Evolutionary conservation across 2,329 filamentous ascomycete genomes (phyloP), one percentile per base, ranked within the genome.

Genomic region (Aureobasidium sp.): DNA sequence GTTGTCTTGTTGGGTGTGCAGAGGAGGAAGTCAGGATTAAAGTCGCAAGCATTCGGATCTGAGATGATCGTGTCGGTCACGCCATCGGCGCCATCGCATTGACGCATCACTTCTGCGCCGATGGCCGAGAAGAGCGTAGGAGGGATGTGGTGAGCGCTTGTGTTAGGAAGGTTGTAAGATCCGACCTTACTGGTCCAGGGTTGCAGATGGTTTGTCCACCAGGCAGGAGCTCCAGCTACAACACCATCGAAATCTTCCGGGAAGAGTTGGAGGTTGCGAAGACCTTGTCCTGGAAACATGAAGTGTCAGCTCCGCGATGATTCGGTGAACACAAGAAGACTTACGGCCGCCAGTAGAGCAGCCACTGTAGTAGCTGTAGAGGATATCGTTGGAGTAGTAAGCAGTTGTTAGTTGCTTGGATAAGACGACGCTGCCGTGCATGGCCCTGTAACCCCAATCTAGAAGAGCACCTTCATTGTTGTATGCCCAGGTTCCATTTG

Each of bases 221-320:
- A 83, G 0, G 80, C 76, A 11, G 78, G 73, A 5, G 77, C 80
- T 9, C 81, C 81, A 15, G 82, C 78, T 1, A 85, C 68, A 11
- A 82, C 75, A 22, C 83, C 83, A 65, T 85, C 82, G 62, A 85
- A 85, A 64, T 85, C 82, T 0, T 79, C 73, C 0, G 84, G 82
- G 64, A 78, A 84, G 15, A 72, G 68, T 65, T 86, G 78, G 0
- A 81, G 78, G 7, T 79, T 77, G 59, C 81, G 81, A 37, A 84
- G 72, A 3, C 82, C 84, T 72, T 86, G 82, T 0, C 55, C 55
- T 58, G 3, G 3, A 5, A 37, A 17, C 17, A 56, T 5, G 22
- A 25, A 2, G 6, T 27, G 20, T 58, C 14, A 58, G 27, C 6
- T 2, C 2, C 3, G 12, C 2, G 3, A 17, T n/a, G 17, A 1